Evolutionary conservation across 345 rosid species (phyloP), one percentile per base, ranked within the genome.

Genomic region (Populus pruinosa): DNA sequence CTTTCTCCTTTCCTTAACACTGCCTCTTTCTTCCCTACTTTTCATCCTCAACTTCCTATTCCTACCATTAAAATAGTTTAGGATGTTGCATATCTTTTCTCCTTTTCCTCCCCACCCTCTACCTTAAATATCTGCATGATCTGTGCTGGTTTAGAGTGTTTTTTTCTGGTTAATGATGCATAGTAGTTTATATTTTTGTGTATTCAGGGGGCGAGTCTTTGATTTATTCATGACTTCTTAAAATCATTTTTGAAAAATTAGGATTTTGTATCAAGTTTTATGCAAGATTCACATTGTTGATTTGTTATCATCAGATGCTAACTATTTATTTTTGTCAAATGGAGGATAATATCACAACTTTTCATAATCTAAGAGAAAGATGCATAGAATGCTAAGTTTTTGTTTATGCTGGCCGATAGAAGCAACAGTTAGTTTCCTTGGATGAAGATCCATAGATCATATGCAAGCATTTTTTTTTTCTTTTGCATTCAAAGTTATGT

Each of bases 1-100:
- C 98, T 90, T 92, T 96, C 99, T 96, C 97, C 94, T 96, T 92
- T 91, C 91, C 94, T 90, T 91, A 86, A 85, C 87, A 86, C 97
- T 89, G 85, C 85, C 94, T 90, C 97, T 93, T 85, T 92, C 89
- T 87, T 89, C 88, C 92, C 94, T 91, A 81, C 89, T 90, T 85
- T 91, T 88, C 89, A 90, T 89, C 91, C 89, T 85, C 84, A 82
- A 79, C 89, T 94, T 88, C 93, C 91, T 82, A 78, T 85, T 84
- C 88, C 80, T 86, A 73, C 85, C 90, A 33, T 81, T 79, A 76
- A 81, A 65, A 71, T 78, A 82, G 79, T 55, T 77, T 83, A 82
- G 88, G 89, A 69, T 75, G 39, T 82, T 83, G 81, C 38, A 73
- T 72, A 78, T 53, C 61, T 81, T 72, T 83, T 41, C 55, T 76